Evolutionary conservation across 805 yeast genomes (phyloP).

Genomic region (Wickerhamiella azyma): DNA sequence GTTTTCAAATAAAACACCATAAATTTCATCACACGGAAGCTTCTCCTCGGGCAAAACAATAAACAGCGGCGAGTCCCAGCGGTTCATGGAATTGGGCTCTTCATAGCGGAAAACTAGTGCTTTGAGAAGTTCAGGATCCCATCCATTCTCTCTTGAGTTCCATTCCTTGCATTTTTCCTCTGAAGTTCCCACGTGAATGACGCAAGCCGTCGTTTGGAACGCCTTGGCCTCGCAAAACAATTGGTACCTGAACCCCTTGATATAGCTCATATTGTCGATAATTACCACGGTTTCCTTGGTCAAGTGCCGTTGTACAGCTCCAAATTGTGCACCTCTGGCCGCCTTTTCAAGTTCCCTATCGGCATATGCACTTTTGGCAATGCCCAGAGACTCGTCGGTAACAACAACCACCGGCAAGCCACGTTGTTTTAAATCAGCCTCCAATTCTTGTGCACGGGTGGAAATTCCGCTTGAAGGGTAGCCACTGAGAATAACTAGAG

Average conservation of each 20-base stretch:
- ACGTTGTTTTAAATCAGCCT: conserved; percentile 32
- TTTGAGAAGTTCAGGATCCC: conserved; percentile 53
- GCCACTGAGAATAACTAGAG: conserved; percentile 71
- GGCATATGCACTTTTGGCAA: conserved; percentile 49
- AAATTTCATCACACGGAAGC: conserved; percentile 50
- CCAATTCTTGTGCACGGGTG: conserved; percentile 48
- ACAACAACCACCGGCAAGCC: conserved; percentile 44
- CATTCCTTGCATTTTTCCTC: conserved; percentile 46
- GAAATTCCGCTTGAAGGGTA: conserved; percentile 79
- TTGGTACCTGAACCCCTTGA: conserved; percentile 92
- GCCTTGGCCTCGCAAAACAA: conserved; percentile 87
- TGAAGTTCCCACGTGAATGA: conserved; percentile 66
- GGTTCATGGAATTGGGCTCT: conserved; percentile 71
- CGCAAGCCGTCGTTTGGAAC: conserved; percentile 65
- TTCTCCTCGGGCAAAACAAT: conserved; percentile 41
- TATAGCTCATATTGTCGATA: conserved; percentile 74
- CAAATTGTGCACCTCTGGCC: conserved; percentile 69
- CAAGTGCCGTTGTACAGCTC: conserved; percentile 76
- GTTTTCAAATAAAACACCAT: conserved; percentile 32
- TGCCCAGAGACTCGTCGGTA: conserved; percentile 65
- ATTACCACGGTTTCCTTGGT: conserved; percentile 60
- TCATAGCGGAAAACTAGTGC: conserved; percentile 77
- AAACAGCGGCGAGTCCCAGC: conserved; percentile 93
- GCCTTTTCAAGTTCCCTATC: conserved; percentile 69
- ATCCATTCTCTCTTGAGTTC: conserved; percentile 36